Evolutionary conservation across 2,329 filamentous ascomycete genomes (phyloP), one percentile per base, ranked within the genome.

Genomic region (Waltergamsia citrina): DNA sequence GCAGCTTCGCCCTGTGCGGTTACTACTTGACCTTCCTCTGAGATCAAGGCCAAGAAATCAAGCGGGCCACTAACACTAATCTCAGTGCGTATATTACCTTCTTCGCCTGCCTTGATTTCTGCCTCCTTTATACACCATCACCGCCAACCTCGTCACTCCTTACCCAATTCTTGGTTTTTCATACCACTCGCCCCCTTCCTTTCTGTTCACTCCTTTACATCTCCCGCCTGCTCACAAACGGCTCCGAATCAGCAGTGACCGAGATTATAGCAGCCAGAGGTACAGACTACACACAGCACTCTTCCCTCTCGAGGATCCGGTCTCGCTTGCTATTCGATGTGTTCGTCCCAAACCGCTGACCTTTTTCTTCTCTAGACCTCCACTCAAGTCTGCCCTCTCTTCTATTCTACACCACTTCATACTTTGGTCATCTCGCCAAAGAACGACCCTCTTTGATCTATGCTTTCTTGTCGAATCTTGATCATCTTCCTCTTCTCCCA

Each of bases 361-460:
- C 31, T 31, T 27, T 29, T 24, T 20, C 17, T n/a, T 29, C 17
- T 19, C 23, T 12, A 19, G 24, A 23, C 29, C 34, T 34, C 31
- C 31, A 18, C 19, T 35, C 30, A 24, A 19, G 17, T 25, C 27
- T 21, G 33, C 24, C 19, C 6, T 11, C 27, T 32, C 25, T 15
- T 31, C 34, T 15, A 20, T 34, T 38, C 26, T 30, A 34, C 35
- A 34, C 38, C 36, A 40, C 33, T 39, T 41, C 39, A 37, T 42
- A 32, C 18, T 32, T 35, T 38, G 37, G 34, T 31, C 32, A 35
- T 30, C 38, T 33, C 22, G 25, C 29, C 29, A 37, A 29, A 33
- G 37, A 40, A 41, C 45, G 39, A 43, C 42, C 44, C 38, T 45
- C 48, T 47, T 47, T 49, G 44, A 45, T 48, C 43, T 48, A 44